Evolutionary conservation across 495 filamentous ascomycete species (phyloP), one percentile per base, ranked within the genome.

Genomic region (Aspergillus indologenus): DNA sequence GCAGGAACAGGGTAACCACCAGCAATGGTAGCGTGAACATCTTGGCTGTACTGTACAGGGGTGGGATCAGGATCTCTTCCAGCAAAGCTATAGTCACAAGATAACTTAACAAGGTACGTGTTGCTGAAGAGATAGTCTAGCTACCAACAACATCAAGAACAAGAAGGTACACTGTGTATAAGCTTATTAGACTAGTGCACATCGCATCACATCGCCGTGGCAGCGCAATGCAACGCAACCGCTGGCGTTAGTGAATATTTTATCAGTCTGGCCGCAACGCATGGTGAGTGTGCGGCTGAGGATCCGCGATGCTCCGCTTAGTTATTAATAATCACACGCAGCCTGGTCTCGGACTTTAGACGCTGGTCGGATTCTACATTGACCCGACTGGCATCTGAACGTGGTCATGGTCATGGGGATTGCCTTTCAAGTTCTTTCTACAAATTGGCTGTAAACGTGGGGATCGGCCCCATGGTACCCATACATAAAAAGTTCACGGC

Each of bases 1-100:
- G 54, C 29, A 53, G 42, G 15, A 61, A 64, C 20, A 64, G 40
- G 9, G 59, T 56, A 7, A 47, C 19, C 44, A 45, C 62, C 15
- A 64, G 45, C 21, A 64, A 18, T 20, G 60, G 50, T 20, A 64
- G 50, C 12, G 55, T 62, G n/a, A 55, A 53, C 58, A 61, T 62
- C 45, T 44, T 50, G 34, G n/a, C n/a, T n/a, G n/a, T n/a, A n/a
- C 5, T 40, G 34, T 2, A 14, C 34, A 40, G 12, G 34, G 12
- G 26, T 9, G 3, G 26, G 34, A 14, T 15, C 2, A n/a, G n/a
- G n/a, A n/a, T n/a, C n/a, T n/a, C n/a, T n/a, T n/a, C n/a, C n/a
- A 8, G 2, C 34, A 40, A 40, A 40, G 34, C 34, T 6, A 40
- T 40, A 11, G 2, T 7, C 34, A 40, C 5, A 40, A 40, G 12